Evolutionary conservation across 306 rosid genomes (phyloP).

Genomic region (Sesbania bispinosa): DNA sequence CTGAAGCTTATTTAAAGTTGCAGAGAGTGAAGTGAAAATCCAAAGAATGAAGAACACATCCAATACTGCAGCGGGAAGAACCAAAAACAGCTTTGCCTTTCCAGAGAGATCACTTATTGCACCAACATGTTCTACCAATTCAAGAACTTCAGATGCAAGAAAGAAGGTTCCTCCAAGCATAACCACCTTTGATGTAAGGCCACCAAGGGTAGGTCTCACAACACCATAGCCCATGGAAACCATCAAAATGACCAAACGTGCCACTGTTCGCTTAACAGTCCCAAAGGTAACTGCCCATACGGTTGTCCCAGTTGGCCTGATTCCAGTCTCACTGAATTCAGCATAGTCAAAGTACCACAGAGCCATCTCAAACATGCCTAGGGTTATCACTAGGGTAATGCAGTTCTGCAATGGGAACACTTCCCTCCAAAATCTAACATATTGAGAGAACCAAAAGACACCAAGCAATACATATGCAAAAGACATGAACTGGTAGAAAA

Average conservation of each 20-base stretch:
- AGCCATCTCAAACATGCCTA: slow-evolving; percentile 97
- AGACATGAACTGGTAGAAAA: slow-evolving; percentile 88
- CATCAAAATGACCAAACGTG: slow-evolving; percentile 75
- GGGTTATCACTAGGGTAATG: slow-evolving; percentile 80
- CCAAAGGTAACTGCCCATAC: slow-evolving; percentile 93
- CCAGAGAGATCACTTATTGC: slow-evolving; percentile 96
- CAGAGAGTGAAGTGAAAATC: slow-evolving; percentile 92
- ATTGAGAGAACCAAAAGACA: slow-evolving; percentile 87
- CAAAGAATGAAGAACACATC: slow-evolving; percentile 97
- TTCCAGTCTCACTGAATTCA: slow-evolving; percentile 85
- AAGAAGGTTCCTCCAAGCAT: slow-evolving; percentile 94
- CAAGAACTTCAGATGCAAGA: slow-evolving; percentile 90
- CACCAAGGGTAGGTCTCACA: slow-evolving; percentile 96
- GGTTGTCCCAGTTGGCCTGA: slow-evolving; percentile 89
- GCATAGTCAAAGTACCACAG: slow-evolving; percentile 91
- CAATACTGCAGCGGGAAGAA: slow-evolving; percentile 88
- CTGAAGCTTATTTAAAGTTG: slow-evolving; percentile 98
- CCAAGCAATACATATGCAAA: slow-evolving; percentile 85
- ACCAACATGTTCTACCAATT: slow-evolving; percentile 92
- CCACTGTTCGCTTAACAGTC: slow-evolving; percentile 72
- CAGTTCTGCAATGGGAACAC: slow-evolving; percentile 91
- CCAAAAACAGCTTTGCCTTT: slow-evolving; percentile 86
- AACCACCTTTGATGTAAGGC: slow-evolving; percentile 85
- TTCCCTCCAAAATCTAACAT: slow-evolving; percentile 87
- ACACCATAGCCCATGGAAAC: slow-evolving; percentile 98